These are phyloP conservation scores for Serendipita sp. DNA, from an alignment of 768 basidiomycete genomes.

Conservation along the genomic window DNA sequence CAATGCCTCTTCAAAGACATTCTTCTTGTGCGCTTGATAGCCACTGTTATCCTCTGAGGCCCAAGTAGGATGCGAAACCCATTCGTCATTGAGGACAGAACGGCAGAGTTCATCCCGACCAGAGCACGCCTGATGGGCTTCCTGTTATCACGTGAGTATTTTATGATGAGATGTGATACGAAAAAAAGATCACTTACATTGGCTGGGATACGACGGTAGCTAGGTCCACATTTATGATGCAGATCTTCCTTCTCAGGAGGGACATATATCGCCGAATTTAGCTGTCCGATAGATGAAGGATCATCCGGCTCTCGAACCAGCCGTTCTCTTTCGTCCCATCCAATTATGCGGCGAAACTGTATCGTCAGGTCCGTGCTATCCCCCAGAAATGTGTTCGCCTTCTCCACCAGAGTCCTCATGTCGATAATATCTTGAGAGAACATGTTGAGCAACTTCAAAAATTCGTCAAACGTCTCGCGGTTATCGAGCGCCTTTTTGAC, in stretches of 20 bases:
- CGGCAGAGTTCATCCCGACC: slow-evolving; percentile 88
- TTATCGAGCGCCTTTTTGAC: slow-evolving; percentile 58
- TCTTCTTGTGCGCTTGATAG: slow-evolving; percentile 92
- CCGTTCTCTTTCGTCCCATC: slow-evolving; percentile 52
- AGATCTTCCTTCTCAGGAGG: slow-evolving; percentile 37
- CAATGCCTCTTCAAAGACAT: slow-evolving; percentile 84
- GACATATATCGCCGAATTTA: background rate
- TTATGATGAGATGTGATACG: background rate
- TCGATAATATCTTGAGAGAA: slow-evolving; percentile 90
- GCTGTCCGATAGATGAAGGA: slow-evolving; percentile 19
- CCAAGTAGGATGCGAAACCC: slow-evolving; percentile 99
- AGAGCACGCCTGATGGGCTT: slow-evolving; percentile 78
- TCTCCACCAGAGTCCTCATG: slow-evolving; percentile 60
- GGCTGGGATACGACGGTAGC: slow-evolving; percentile 78
- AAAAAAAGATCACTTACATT: slow-evolving; percentile 40
- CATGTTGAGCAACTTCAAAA: slow-evolving; percentile 79
- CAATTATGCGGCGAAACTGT: slow-evolving; percentile 77
- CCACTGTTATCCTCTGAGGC: slow-evolving; percentile 82
- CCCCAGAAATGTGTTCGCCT: slow-evolving; percentile 66
- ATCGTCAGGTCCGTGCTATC: slow-evolving; percentile 63
- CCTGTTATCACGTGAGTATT: slow-evolving; percentile 29
- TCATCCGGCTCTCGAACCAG: slow-evolving; percentile 12
- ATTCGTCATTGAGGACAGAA: slow-evolving; percentile 90
- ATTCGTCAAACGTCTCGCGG: slow-evolving; percentile 71
- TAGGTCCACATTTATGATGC: slow-evolving; percentile 79